Base-by-base conservation (phyloP, 352 stramenopile species). In the Globisporangium echinulatum region DNA sequence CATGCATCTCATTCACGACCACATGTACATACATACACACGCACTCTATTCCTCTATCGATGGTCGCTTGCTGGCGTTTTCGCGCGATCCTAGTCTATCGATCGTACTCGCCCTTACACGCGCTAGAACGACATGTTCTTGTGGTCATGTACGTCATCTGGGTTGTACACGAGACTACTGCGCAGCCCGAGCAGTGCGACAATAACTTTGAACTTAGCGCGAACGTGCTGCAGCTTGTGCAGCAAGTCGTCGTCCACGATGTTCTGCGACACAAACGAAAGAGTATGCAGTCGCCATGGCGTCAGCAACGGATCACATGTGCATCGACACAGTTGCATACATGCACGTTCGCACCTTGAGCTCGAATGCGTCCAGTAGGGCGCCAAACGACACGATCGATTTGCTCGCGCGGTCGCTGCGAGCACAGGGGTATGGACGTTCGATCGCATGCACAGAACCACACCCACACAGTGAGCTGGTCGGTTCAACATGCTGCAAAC, bases 161-260 rank as follows among this genome's bases (percentile, higher is more conserved):
- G 60, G 53, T 68, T 91, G 71, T 88, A 93, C 42, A 89, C 74
- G 43, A 93, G 68, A 5, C 59, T 66, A 36, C 69, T 61, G 47
- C 79, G 79, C 50, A 89, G 55, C 0, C 78, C 76, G 15, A 87
- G 52, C 49, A 88, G 72, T 38, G 80, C 69, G 17, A 71, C 85
- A 52, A 92, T 86, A 36, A 92, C 71, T 52, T 94, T 94, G 59
- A 92, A 90, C 57, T 94, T 94, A 58, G 85, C 85, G 33, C 82
- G 78, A 40, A 94, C 89, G 36, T 70, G 67, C 42, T 87, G 80
- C 64, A 94, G 56, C 38, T 83, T 71, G 57, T 80, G 70, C 50
- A 90, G 62, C 49, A 94, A 83, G 61, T 90, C 83, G 52, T 92
- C 80, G 54, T 92, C 77, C 64, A 92, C 68, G 39, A 85, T 67